Evolutionary conservation across 164 flowering plant species (phyloP), one percentile per base, ranked within the genome.

Genomic region (Macadamia tetraphylla): DNA sequence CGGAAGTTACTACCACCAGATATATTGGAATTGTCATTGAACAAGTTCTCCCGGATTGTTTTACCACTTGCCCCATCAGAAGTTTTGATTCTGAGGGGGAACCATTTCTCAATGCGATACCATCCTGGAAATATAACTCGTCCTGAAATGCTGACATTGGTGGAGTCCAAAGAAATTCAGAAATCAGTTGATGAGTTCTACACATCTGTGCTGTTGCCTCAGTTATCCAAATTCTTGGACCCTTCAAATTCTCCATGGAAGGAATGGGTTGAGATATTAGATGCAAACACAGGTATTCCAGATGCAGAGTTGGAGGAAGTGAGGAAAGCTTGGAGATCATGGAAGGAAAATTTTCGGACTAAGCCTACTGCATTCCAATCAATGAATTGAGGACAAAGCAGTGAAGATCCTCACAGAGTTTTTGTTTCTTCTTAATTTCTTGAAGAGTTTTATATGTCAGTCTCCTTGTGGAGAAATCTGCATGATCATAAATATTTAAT

Each of bases 51-150:
- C 5, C 76, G 98, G 62, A 86, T 91, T 66, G 75, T 87, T n/a
- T 71, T 91, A 53, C 98, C 98, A 4, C 84, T 91, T 77, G 97
- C 98, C 61, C 97, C 97, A 14, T 82, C 98, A 23, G 98, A 94
- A 77, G 94, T 83, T 49, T 71, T 94, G 53, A 65, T 94, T 46
- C 78, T 91, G 69, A 83, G 89, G 71, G 84, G 89, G 10, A 91
- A 91, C 65, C 76, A 76, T 56, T 94, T 81, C 71, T 73, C 78
- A 0, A 4, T 80, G 55, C 79, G 87, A 70, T 80, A 75, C 56
- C 60, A 65, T 59, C 80, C 88, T 35, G 85, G 82, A 49, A 73
- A 74, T 52, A 55, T 65, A 29, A 76, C 43, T 29, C 77, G 89
- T 71, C 85, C 96, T 9, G 94, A 88, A 73, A 60, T 91, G 86